phyloP scores from a whole-genome alignment of 2,329 filamentous ascomycete species.

The Volutella citrinella region DNA sequence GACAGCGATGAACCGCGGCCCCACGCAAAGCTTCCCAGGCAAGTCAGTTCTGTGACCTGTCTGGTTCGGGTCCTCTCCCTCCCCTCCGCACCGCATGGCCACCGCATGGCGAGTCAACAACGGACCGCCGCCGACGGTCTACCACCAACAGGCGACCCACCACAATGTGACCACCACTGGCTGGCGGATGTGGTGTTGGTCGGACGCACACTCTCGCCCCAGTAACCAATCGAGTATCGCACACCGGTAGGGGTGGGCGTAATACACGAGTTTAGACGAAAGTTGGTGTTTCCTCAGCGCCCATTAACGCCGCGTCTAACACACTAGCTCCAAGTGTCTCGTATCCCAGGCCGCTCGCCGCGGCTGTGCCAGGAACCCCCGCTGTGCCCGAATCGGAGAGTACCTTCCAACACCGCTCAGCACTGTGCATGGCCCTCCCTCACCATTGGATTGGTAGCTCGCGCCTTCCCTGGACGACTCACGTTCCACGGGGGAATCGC shows the following conservation, averaged over 20 bases:
- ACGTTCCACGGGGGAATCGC: no score
- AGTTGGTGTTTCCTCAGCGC: constrained; percentile 12
- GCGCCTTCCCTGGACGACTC: no score
- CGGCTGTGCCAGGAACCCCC: constrained; percentile 24
- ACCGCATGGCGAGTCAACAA: no score
- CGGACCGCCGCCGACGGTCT: background rate
- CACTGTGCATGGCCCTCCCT: constrained; percentile 9
- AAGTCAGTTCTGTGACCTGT: no score
- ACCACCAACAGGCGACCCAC: constrained; percentile 9
- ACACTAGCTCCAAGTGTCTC: constrained; percentile 27
- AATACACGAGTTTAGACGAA: constrained; percentile 21
- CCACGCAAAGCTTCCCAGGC: no score
- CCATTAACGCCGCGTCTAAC: constrained; percentile 32
- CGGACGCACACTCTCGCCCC: constrained; percentile 18
- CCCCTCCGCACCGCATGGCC: no score
- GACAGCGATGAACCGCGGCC: no score
- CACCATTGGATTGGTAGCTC: constrained; percentile 11
- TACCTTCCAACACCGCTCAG: background rate
- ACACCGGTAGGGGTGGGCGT: constrained; percentile 10
- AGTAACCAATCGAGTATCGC: constrained; percentile 17
- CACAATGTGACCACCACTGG: constrained; percentile 15
- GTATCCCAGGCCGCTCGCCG: constrained; percentile 26
- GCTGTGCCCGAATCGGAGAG: constrained; percentile 7
- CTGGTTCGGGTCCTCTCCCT: no score
- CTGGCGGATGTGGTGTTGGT: constrained; percentile 23